Evolutionary conservation across 352 stramenopile species (phyloP), one percentile per base, ranked within the genome.

Genomic region (Sclerospora graminicola): DNA sequence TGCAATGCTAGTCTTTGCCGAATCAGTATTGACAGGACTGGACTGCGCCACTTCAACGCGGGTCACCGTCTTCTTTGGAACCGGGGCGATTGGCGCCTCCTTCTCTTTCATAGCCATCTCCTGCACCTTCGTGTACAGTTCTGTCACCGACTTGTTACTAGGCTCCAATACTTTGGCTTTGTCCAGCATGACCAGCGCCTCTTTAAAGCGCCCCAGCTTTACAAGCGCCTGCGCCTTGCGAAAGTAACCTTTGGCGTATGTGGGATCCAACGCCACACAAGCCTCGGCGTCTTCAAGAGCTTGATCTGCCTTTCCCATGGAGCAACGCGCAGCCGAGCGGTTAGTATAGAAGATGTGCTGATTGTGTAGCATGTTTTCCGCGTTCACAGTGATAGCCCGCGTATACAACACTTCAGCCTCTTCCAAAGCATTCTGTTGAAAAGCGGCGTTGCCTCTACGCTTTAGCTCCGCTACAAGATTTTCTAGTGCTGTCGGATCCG

Each of bases 351-450:
- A 81, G 37, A 91, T 84, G 59, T 94, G 80, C 60, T 86, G 65
- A 54, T 79, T 84, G 33, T 62, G 57, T 38, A 69, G 59, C 45
- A 53, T 57, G 31, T 85, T 57, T 29, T 41, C 54, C 26, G 47
- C 42, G 48, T 87, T 85, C 45, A 91, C 47, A 19, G 96, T 77
- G 45, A 98, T 86, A 24, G 84, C 95, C 57, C 97, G 97, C 45
- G 75, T 76, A 71, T 99, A 99, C n/a, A 99, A 72, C 44, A 87
- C 71, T 40, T 98, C 89, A 13, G 94, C 95, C 50, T 97, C 90
- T 29, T 95, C 87, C 33, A 85, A 67, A 19, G 71, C 54, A 48
- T 89, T 89, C 50, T 88, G 70, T 56, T 68, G 45, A 60, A 95
- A 95, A 5, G 84, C 84, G 5, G 79, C 73, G 48, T 95, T 95